Percentiles rank a stretch among this genome's conserved stretches.
These are phyloP conservation scores for Schoenoplectus tabernaemontani DNA, from an alignment of 202 grass and related monocot genomes.

Conservation along the genomic window DNA sequence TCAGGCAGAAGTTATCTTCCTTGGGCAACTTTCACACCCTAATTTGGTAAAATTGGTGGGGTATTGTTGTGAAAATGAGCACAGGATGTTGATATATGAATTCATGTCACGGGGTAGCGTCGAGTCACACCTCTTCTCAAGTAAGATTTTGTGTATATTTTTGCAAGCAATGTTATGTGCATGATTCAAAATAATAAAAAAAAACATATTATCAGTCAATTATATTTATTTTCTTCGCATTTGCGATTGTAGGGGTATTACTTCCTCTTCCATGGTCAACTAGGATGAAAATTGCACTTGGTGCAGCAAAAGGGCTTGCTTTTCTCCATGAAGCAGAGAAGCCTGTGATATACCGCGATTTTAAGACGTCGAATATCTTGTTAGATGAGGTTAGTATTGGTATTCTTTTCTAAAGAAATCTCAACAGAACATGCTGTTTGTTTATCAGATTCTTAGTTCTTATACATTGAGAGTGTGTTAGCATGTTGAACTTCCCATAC, in stretches of 20 bases:
- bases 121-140: slow-evolving; percentile 72
- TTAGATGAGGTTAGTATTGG: slow-evolving; percentile 50
- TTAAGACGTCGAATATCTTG: slow-evolving; percentile 94
- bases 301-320: slow-evolving; percentile 73
- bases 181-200: not conserved
- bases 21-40: slow-evolving; percentile 88
- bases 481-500: not conserved
- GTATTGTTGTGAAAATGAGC: slow-evolving; percentile 81
- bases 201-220: not conserved
- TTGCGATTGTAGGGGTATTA: slow-evolving; percentile 45
- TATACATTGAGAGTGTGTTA: too few species aligned
- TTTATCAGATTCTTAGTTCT: not conserved
- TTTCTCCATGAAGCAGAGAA: slow-evolving; percentile 91
- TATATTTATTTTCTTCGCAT: not conserved
- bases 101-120: slow-evolving; percentile 77
- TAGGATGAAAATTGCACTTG: slow-evolving; percentile 83
- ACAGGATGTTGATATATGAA: slow-evolving; percentile 77
- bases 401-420: slow-evolving; percentile 2
- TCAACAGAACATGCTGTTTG: not conserved
- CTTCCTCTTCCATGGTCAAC: slow-evolving; percentile 55
- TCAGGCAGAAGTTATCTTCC: slow-evolving; percentile 90
- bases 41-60: slow-evolving; percentile 89
- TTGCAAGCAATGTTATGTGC: slow-evolving; percentile 5
- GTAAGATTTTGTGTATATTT: slow-evolving; percentile 28
- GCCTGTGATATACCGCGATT: slow-evolving; percentile 86